phyloP scores from a whole-genome alignment of 257 asterid genomes.

The Agastache rugosa region DNA sequence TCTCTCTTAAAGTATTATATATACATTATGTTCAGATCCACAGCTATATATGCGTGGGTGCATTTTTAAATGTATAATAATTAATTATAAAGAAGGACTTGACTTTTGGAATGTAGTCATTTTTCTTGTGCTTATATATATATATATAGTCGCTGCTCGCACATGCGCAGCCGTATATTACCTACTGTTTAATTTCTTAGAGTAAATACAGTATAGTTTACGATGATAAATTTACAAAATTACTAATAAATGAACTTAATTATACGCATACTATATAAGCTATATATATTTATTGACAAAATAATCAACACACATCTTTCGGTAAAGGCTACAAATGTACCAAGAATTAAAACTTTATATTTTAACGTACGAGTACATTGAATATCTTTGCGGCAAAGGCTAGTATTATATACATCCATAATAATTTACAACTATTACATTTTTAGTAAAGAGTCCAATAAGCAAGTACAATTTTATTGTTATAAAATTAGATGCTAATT shows the following conservation, averaged over 20 bases:
- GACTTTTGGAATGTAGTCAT: slow-evolving; percentile 34
- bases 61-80: neutral
- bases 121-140: neutral
- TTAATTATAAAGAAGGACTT: slow-evolving; percentile 25
- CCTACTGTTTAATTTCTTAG: too few relatives aligned
- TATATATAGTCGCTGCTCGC: neutral
- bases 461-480: too few relatives aligned
- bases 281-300: neutral
- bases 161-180: neutral
- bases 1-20: neutral
- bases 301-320: neutral
- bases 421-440: too few relatives aligned
- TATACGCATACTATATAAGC: neutral
- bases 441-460: too few relatives aligned
- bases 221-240: neutral
- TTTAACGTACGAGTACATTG: too few relatives aligned
- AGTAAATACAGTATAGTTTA: too few relatives aligned
- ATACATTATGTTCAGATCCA: neutral
- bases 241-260: too few relatives aligned
- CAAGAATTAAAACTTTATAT: too few relatives aligned
- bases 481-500: too few relatives aligned
- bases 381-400: too few relatives aligned
- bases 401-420: too few relatives aligned
- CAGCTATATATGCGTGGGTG: neutral
- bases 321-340: neutral